A percentile compares a stretch with the other conserved stretches of the same genome.
Conservation (phyloP, 495 filamentous ascomycete species). For the Platismatia glauca region DNA sequence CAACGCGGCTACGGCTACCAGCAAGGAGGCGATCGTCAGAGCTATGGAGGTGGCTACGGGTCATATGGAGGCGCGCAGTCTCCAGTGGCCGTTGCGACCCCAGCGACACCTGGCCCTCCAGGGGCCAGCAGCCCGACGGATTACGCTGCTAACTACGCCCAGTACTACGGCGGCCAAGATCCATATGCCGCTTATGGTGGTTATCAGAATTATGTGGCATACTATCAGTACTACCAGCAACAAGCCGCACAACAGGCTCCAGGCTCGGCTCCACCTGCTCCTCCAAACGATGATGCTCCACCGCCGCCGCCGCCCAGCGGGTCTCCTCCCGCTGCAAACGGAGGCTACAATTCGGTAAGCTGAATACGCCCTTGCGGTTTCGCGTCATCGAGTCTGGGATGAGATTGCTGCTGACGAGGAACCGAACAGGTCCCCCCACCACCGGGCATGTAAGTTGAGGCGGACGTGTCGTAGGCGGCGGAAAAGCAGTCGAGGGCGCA, state of each 20-base stretch:
- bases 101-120: conserved; percentile 35
- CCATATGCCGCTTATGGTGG: conserved; percentile 92
- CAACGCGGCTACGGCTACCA: conserved; percentile 32
- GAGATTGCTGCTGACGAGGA: conserved; percentile 7
- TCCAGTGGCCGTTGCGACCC: conserved; percentile 31
- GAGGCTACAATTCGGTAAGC: conserved; percentile 62
- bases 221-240: conserved; percentile 63
- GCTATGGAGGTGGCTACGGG: conserved; percentile 30
- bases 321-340: conserved; percentile 44
- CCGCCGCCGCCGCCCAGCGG: conserved; percentile 51
- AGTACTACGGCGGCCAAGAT: conserved; percentile 67
- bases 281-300: conserved; percentile 52
- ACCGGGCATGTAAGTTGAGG: conserved; percentile 36
- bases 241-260: conserved; percentile 50
- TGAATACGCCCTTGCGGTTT: not conserved
- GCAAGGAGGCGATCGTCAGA: conserved; percentile 27
- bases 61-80: conserved; percentile 36
- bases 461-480: not conserved
- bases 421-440: conserved; percentile 41
- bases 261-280: conserved; percentile 46
- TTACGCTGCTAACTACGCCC: conserved; percentile 76
- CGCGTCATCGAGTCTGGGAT: not conserved
- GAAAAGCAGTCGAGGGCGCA: not conserved
- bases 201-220: conserved; percentile 62
- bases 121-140: conserved; percentile 38